A percentile compares a stretch with the other conserved stretches of the same genome.
Evolutionary conservation across 192 early-diverging fungal species (phyloP).

Genomic region (Phycomyces blakesleeanus): DNA sequence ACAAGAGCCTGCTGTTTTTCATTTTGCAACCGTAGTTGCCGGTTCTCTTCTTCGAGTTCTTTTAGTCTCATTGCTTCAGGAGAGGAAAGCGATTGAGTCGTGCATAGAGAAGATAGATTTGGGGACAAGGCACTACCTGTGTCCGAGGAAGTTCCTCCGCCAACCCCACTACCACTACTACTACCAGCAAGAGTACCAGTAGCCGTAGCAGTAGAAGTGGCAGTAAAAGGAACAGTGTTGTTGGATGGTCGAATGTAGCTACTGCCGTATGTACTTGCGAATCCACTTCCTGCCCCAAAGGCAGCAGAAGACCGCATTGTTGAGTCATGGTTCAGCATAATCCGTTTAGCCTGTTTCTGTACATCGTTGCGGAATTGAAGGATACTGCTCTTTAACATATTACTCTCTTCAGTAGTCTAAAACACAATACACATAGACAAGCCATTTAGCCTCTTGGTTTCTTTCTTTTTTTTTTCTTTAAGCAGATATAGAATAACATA

Average conservation of each 20-base stretch:
- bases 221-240: no score
- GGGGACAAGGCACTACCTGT: background rate
- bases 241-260: no score
- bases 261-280: background rate
- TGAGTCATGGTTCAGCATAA: constrained; percentile 43
- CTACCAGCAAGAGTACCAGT: no score
- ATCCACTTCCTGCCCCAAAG: background rate
- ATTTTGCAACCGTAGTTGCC: constrained; percentile 38
- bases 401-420: constrained; percentile 58
- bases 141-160: background rate
- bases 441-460: background rate
- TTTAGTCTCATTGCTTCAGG: constrained; percentile 33
- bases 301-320: constrained; percentile 26
- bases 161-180: no score
- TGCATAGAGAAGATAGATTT: background rate
- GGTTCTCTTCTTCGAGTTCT: constrained; percentile 60
- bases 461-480: no score
- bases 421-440: background rate
- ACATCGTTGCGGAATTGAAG: constrained; percentile 67
- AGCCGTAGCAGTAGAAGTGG: no score
- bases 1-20: constrained; percentile 51
- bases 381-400: constrained; percentile 57
- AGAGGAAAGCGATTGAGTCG: background rate
- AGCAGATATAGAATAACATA: background rate
- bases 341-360: constrained; percentile 49